A percentile compares a stretch with the other conserved stretches of the same genome.
phyloP scores from a whole-genome alignment of 345 rosid species.

The Eucalyptus paniculata region DNA sequence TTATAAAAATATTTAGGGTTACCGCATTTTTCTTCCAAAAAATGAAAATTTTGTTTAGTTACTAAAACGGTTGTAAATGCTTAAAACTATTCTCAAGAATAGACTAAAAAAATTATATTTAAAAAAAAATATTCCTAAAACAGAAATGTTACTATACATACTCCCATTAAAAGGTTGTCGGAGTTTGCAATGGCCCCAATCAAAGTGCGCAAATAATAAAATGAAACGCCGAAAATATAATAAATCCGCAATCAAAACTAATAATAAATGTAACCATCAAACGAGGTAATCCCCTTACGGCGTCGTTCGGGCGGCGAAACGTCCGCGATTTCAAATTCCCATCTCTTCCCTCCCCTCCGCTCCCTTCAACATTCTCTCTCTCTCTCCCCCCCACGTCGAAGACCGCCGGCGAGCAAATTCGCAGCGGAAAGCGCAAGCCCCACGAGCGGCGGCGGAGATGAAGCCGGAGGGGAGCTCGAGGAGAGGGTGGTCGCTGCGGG shows the following conservation, averaged over 20 bases:
- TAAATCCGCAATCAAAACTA: neutral
- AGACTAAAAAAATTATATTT: fast-evolving
- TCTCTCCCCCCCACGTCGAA: neutral
- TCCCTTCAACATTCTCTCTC: neutral
- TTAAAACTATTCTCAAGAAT: fast-evolving
- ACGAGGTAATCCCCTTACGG: neutral
- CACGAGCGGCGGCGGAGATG: neutral
- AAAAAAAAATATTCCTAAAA: no score
- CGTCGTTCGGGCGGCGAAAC: neutral
- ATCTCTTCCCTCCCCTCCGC: neutral
- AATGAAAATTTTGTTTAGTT: fast-evolving
- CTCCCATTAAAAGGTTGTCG: no score
- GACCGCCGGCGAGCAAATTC: neutral
- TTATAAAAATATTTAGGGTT: no score
- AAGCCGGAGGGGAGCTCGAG: neutral
- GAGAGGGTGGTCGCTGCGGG: constrained; percentile 44
- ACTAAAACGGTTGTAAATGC: fast-evolving
- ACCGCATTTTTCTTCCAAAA: fast-evolving
- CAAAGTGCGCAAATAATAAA: neutral
- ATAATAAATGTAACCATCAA: neutral
- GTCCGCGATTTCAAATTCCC: neutral
- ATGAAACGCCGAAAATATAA: neutral
- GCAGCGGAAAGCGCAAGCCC: neutral
- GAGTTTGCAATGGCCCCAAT: no score
- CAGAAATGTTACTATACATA: fast-evolving